Conservation (phyloP, 2,329 filamentous ascomycete genomes). For the Cercospora canescens region DNA sequence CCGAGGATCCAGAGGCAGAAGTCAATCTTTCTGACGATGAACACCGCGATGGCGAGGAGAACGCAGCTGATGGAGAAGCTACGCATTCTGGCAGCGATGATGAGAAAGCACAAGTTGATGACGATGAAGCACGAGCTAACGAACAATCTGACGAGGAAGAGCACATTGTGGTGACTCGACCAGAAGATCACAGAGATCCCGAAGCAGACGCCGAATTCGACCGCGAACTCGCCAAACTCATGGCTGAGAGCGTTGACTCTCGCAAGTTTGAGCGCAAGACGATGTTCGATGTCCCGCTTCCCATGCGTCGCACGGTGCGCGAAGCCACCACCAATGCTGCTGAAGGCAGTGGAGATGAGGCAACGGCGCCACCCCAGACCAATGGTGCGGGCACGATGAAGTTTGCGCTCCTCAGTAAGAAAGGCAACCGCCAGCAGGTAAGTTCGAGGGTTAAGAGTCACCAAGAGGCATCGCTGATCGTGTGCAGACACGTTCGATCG, state of each 20-base stretch:
- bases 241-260: constrained; percentile 94
- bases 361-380: constrained; percentile 35
- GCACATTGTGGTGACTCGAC: constrained; percentile 85
- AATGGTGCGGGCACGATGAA: constrained; percentile 72
- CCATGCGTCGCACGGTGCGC: constrained; percentile 70
- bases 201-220: constrained; percentile 97
- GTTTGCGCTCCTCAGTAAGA: constrained; percentile 93
- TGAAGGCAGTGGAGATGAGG: constrained; percentile 44
- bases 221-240: constrained; percentile 95
- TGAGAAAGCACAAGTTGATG: constrained; percentile 44
- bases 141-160: constrained; percentile 70
- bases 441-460: constrained; percentile 21
- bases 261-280: constrained; percentile 94
- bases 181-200: constrained; percentile 86
- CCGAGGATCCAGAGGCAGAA: constrained; percentile 40
- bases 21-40: constrained; percentile 71
- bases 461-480: constrained; percentile 1
- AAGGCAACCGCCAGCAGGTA: constrained; percentile 92
- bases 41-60: constrained; percentile 61
- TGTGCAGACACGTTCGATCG: constrained; percentile 79
- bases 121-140: constrained; percentile 54
- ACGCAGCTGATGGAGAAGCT: constrained; percentile 58
- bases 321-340: constrained; percentile 49
- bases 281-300: constrained; percentile 94
- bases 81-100: constrained; percentile 56